phyloP scores from a whole-genome alignment of 2,329 filamentous ascomycete genomes.

The Nothophaeocryptopus gaeumannii region DNA sequence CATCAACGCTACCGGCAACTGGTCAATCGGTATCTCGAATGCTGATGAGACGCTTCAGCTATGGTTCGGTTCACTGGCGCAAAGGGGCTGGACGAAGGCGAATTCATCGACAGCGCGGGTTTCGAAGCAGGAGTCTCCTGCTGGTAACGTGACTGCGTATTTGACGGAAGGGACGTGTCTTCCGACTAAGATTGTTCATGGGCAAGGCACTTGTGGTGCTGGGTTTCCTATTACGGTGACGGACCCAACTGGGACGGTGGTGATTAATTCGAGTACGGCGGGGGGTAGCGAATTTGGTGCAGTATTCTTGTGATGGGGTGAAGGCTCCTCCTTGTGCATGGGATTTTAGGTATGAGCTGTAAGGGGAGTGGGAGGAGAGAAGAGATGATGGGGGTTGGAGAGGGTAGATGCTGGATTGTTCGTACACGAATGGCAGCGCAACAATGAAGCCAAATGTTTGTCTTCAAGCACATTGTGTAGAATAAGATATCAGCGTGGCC shows the following conservation, averaged over 20 bases:
- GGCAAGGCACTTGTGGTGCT: conserved; percentile 9
- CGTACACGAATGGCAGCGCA: no score
- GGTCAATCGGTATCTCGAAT: conserved; percentile 2
- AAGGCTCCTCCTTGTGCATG: neutral
- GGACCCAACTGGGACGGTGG: conserved; percentile 10
- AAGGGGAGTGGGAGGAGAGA: no score
- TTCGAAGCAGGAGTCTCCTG: neutral
- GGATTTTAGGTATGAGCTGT: conserved; percentile 1
- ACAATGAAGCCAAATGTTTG: no score
- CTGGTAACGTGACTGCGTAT: neutral
- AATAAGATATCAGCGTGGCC: no score
- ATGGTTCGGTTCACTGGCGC: conserved; percentile 11
- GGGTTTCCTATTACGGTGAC: conserved; percentile 4
- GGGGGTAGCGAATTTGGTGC: conserved; percentile 1
- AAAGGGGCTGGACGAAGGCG: conserved; percentile 12
- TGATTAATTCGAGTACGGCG: conserved; percentile 3
- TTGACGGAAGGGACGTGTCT: conserved; percentile 4
- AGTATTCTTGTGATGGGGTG: conserved; percentile 8
- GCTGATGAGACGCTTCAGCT: conserved; percentile 10
- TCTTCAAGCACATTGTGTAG: no score
- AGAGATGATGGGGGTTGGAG: no score
- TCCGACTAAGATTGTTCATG: conserved; percentile 7
- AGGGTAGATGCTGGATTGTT: no score
- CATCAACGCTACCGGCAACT: conserved; percentile 7
- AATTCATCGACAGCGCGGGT: neutral